A percentile compares a stretch with the other conserved stretches of the same genome.
phyloP scores from a whole-genome alignment of 2,329 filamentous ascomycete species.

The Ophiocordyceps polyrhachis-furcata region DNA sequence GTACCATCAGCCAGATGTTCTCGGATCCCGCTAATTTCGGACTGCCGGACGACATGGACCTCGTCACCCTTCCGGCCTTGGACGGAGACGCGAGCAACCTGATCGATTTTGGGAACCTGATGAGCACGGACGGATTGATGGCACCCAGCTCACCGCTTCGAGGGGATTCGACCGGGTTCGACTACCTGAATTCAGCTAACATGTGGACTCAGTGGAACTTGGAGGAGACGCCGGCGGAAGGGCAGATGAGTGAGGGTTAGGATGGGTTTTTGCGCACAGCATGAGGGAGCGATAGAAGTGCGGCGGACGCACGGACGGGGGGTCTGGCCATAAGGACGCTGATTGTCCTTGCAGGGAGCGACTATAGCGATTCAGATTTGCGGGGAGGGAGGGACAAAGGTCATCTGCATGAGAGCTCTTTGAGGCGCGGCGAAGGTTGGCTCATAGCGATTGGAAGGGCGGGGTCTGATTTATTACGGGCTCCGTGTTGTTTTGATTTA shows the following conservation, averaged over 20 bases:
- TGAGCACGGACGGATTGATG: constrained; percentile 27
- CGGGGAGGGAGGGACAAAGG: too few relatives aligned
- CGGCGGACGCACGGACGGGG: too few relatives aligned
- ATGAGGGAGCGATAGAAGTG: not conserved
- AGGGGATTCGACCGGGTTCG: constrained; percentile 9
- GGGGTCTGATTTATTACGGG: too few relatives aligned
- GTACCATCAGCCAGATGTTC: constrained; percentile 44
- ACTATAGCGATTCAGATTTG: too few relatives aligned
- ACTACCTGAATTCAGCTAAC: constrained; percentile 12
- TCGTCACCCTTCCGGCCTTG: constrained; percentile 19
- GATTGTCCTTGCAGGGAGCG: not conserved
- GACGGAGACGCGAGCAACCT: constrained; percentile 14
- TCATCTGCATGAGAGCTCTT: too few relatives aligned
- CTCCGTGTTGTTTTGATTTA: too few relatives aligned
- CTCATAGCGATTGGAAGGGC: too few relatives aligned
- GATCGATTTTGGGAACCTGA: constrained; percentile 28
- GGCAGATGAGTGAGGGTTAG: not conserved
- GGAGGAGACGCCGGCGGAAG: constrained; percentile 4
- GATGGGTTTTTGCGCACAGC: not conserved
- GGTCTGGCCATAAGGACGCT: too few relatives aligned
- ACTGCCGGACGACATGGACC: constrained; percentile 22
- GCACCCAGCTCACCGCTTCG: constrained; percentile 27
- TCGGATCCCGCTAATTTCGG: constrained; percentile 32
- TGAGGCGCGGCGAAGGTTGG: too few relatives aligned
- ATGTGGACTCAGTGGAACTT: constrained; percentile 14